Conservation (phyloP, 1,284 basidiomycete species). For the Tylopilus orsonianus region DNA sequence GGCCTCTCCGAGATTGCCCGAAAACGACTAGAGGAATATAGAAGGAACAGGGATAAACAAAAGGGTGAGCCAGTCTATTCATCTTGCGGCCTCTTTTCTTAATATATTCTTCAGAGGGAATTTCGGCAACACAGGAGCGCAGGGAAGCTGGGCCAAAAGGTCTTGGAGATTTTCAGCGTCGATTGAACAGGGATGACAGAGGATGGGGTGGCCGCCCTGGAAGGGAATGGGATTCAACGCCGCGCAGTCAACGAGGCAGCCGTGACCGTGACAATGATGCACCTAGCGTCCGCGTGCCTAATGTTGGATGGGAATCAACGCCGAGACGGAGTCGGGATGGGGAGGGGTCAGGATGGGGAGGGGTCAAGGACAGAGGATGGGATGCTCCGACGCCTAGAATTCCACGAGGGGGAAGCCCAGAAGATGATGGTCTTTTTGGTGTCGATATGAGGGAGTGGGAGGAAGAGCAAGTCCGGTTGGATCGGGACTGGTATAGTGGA, state of each 20-base stretch:
- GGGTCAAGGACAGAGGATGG: constrained; percentile 67
- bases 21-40: constrained; percentile 73
- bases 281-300: constrained; percentile 85
- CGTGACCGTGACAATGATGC: constrained; percentile 69
- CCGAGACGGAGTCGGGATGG: constrained; percentile 59
- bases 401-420: constrained; percentile 60
- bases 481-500: constrained; percentile 92
- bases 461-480: constrained; percentile 86
- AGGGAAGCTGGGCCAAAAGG: constrained; percentile 26
- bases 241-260: constrained; percentile 57
- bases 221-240: constrained; percentile 69
- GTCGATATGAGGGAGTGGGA: constrained; percentile 87
- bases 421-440: constrained; percentile 57
- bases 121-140: constrained; percentile 25
- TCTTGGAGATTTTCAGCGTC: constrained; percentile 38
- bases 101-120: constrained; percentile 24
- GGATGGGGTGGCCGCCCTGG: constrained; percentile 23
- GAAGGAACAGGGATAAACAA: constrained; percentile 66
- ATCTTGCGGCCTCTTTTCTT: not conserved
- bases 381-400: constrained; percentile 84
- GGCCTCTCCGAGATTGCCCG: constrained; percentile 79
- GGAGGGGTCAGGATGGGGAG: constrained; percentile 54
- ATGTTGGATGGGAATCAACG: constrained; percentile 88
- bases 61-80: constrained; percentile 42
- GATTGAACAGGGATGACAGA: constrained; percentile 39